Base-by-base conservation (phyloP, 2,329 filamentous ascomycete species). In the Fusarium pseudoanthophilum region DNA sequence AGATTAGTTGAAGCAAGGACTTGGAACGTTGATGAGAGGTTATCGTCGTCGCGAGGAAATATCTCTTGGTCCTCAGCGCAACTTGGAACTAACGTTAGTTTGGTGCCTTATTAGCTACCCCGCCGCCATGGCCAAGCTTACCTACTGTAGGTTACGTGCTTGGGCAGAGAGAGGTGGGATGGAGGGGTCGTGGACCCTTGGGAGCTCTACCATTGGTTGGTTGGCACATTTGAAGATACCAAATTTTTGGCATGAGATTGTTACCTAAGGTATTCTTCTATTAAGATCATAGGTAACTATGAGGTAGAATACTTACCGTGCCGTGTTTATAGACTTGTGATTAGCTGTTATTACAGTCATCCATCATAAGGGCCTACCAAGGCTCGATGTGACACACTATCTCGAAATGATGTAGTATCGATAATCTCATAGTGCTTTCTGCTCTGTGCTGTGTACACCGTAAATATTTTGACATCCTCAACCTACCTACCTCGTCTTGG, bases 141-240 rank as follows among this genome's bases (percentile, higher is more conserved):
- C 28, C 6, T 7, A 26, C 26, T 26, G 26, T 26, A 32, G 32
- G 32, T 32, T 32, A 64, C 66, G 69, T 75, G 73, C 73, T 75
- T 61, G 36, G 65, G 34, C 52, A 60, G 51, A 28, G 14, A 60
- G 34, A 28, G 24, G 26, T 36, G 34, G 30, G 55, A 72, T 71
- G 65, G 76, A 78, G 76, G 76, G 76, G 76, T 76, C 75, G 75
- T 77, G 76, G 72, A 66, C 68, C 65, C 51, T 42, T 52, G 51
- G 30, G 43, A 59, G 66, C 51, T 60, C 61, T 64, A 13, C 49
- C 46, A 78, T 78, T 78, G 76, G 76, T 77, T 78, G 76, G 76
- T 40, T 67, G 28, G 32, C 24, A 15, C 40, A 55, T 28, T 49
- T 56, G 48, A 58, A 48, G 53, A 52, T 62, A 40, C 49, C 30